Conservation (phyloP, 192 early-diverging fungal species). For the Globomyces pollinis-pini region DNA sequence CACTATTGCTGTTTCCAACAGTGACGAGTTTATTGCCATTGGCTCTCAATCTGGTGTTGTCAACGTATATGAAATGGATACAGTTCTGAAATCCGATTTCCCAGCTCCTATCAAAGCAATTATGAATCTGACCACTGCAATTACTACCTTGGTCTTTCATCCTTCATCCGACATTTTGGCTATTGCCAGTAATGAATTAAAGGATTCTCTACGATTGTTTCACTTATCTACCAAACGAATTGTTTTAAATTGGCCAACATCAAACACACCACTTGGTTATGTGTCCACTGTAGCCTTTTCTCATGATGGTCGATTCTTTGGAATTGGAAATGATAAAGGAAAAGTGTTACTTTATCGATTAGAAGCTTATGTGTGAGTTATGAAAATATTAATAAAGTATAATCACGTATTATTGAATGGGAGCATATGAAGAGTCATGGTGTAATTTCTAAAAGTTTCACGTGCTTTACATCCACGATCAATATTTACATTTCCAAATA, state of each 20-base stretch:
- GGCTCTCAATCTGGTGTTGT: constrained; percentile 84
- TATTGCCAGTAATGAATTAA: constrained; percentile 63
- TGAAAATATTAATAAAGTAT: background rate
- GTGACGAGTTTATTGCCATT: constrained; percentile 71
- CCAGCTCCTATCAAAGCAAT: constrained; percentile 70
- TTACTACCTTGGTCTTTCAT: constrained; percentile 70
- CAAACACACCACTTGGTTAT: constrained; percentile 69
- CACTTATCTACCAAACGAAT: constrained; percentile 76
- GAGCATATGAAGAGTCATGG: background rate
- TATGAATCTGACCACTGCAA: constrained; percentile 77
- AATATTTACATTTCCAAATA: too few relatives aligned
- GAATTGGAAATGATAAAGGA: constrained; percentile 85
- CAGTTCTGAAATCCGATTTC: constrained; percentile 35
- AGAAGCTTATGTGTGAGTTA: constrained; percentile 19
- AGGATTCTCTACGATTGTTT: constrained; percentile 72
- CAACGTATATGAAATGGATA: constrained; percentile 66
- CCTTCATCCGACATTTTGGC: constrained; percentile 78
- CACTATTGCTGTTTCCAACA: constrained; percentile 59
- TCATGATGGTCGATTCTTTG: constrained; percentile 84
- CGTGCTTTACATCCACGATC: too few relatives aligned
- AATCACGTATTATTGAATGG: background rate
- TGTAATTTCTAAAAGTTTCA: too few relatives aligned
- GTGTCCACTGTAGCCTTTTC: constrained; percentile 77
- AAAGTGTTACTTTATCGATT: constrained; percentile 80
- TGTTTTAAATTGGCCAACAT: constrained; percentile 93